Base-by-base conservation (phyloP, 768 basidiomycete genomes). In the Mycena filopes region DNA sequence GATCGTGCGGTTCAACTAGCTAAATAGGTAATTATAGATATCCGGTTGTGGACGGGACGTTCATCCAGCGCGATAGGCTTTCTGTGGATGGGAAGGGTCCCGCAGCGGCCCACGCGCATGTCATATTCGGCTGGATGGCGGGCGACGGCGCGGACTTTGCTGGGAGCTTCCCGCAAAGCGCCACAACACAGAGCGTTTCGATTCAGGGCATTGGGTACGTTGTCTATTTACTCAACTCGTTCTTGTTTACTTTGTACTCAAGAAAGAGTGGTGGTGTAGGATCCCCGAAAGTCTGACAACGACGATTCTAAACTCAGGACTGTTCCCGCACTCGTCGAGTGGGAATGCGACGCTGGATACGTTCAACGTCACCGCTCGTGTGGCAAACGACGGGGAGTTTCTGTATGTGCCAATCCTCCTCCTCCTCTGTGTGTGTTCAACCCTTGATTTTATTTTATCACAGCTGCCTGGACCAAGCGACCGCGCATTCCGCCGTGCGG, bases 71-170 rank as follows among this genome's bases (percentile, higher is more conserved):
- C 3, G 71, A 74, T 40, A 75, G 78, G 16, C 79, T 86, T 2
- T 76, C 77, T 5, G 68, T 85, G 16, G 76, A 78, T 48, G 82
- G 82, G 1, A 65, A 72, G 1, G 82, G 80, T 0, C 79, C 78
- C 0, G 74, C 77, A 2, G 82, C 82, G 26, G 31, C 68, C 7
- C 72, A 80, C 26, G 84, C 81, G 1, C 83, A 83, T 58, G 78
- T 82, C 42, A 78, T 87, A 63, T 81, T 82, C 64, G 85, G 85
- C 1, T 82, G 80, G 78, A 84, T 84, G 81, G 74, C 81, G 21
- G 84, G 84, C 61, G 85, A 86, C 67, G 86, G 84, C 0, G 75
- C 81, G 0, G 80, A 82, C 42, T 83, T 86, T 67, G 76, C 82
- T 31, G 78, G 79, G 2, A 79, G 77, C 55, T 69, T 21, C 48